Evolutionary conservation across 1,139 yeast species (phyloP), one percentile per base, ranked within the genome.

Genomic region (Geotrichum restrictum): DNA sequence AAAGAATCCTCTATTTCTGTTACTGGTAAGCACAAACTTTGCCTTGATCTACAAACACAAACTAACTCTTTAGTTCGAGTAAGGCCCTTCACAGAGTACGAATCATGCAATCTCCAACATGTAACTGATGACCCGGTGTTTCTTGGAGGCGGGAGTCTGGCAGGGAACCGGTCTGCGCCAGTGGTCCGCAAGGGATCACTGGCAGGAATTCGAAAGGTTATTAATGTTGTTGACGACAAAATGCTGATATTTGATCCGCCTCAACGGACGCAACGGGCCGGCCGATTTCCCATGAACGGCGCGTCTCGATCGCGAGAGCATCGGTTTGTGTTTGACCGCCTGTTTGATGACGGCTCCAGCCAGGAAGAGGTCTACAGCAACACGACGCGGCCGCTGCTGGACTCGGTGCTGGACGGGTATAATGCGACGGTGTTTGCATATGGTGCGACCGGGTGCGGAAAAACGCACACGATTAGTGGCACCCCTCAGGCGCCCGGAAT

Each of bases 401-500:
- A 83, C 57, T 79, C 85, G 42, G 82, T 88, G 0, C 67, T 91
- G 45, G 95, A 86, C 59, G 97, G 97, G 0, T 88, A 74, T 67
- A 88, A 91, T 67, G 85, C 95, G 5, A 89, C 97, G 0, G 89
- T 91, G 0, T 93, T 93, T 72, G 98, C 98, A 1, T 93, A 93
- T 66, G 98, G 98, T 1, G 96, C 96, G 27, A 89, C 98, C 0
- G 98, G 98, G 0, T 93, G 98, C 68, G 98, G 98, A n/a, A 91
- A 91, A 66, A 89, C 98, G 0, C 89, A 85, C 65, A 91, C 98
- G 0, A 87, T 91, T 40, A 79, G 84, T 68, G 96, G 98, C 0
- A 79, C 82, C 0, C 76, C 82, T 0, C 77, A 77, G 1, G 72
- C 79, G 36, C 96, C 96, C 0, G 98, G 96, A 0, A 80, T 91